Evolutionary conservation across 139 green algal species (phyloP).

Genomic region (Volvox reticuliferus): DNA sequence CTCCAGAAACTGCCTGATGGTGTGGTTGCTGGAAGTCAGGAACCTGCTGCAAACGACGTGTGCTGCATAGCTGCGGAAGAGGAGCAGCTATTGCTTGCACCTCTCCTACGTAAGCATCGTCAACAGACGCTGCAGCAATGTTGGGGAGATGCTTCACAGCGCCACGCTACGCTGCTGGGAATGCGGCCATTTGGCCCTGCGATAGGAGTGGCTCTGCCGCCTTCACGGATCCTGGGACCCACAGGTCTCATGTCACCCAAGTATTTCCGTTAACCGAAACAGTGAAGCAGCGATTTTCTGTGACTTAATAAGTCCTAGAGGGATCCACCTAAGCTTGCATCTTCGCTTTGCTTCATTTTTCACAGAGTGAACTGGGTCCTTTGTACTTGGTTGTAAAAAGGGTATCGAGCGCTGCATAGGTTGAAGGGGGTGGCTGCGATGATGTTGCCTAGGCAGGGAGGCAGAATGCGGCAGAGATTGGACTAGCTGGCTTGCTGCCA

Average conservation of each 20-base stretch:
- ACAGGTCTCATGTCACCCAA: not conserved
- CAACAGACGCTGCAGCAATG: slow-evolving; percentile 31
- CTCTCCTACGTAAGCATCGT: not conserved
- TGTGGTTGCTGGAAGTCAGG: too few species aligned
- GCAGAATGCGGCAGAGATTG: too few species aligned
- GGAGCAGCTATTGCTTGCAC: not conserved
- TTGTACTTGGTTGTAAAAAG: not conserved
- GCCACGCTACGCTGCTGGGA: not conserved
- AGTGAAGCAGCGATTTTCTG: too few species aligned
- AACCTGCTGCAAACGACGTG: too few species aligned
- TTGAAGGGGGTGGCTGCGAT: too few species aligned
- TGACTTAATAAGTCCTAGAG: too few species aligned
- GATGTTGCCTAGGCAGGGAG: too few species aligned
- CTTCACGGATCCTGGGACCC: not conserved
- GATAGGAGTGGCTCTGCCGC: not conserved
- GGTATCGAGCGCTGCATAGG: not conserved
- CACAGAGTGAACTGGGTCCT: too few species aligned
- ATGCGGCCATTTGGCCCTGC: not conserved
- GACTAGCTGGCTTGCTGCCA: too few species aligned
- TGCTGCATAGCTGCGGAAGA: not conserved
- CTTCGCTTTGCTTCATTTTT: too few species aligned
- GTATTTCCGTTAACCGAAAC: not conserved
- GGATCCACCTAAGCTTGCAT: too few species aligned
- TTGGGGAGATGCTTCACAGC: not conserved
- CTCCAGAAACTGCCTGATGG: too few species aligned